These are phyloP conservation scores for Scheffersomyces spartinae DNA, from an alignment of 805 yeast genomes.

Conservation along the genomic window DNA sequence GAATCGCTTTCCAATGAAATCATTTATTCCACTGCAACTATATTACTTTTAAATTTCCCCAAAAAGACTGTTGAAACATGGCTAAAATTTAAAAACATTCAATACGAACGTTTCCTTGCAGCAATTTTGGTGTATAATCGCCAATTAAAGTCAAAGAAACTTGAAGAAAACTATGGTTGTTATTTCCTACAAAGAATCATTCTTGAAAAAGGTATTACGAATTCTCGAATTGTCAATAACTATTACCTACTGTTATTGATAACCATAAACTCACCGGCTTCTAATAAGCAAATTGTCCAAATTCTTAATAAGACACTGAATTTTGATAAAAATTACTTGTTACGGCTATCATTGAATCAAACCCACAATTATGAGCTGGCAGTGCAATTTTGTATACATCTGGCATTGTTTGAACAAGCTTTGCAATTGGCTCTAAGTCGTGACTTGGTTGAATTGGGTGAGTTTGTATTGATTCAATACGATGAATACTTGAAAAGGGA, in stretches of 20 bases:
- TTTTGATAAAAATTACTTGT: constrained; percentile 63
- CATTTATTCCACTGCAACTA: constrained; percentile 59
- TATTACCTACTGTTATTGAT: constrained; percentile 60
- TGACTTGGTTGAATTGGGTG: constrained; percentile 44
- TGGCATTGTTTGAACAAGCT: constrained; percentile 72
- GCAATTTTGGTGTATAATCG: constrained; percentile 62
- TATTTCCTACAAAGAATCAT: constrained; percentile 47
- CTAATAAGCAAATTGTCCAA: constrained; percentile 19
- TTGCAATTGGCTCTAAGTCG: constrained; percentile 58
- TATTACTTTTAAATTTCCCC: constrained; percentile 58
- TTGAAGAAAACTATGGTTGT: constrained; percentile 50
- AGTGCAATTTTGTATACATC: constrained; percentile 59
- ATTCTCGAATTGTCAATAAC: constrained; percentile 50
- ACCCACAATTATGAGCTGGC: too few relatives aligned
- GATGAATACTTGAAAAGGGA: constrained; percentile 11
- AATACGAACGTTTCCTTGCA: constrained; percentile 60
- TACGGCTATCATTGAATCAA: constrained; percentile 59
- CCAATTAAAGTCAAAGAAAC: constrained; percentile 22
- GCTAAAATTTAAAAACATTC: constrained; percentile 46
- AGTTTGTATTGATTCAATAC: constrained; percentile 20
- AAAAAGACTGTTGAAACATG: constrained; percentile 64
- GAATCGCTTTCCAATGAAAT: constrained; percentile 16
- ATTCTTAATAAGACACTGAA: constrained; percentile 12
- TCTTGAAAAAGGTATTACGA: constrained; percentile 26
- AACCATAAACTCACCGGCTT: too few relatives aligned